A percentile compares a stretch with the other conserved stretches of the same genome.
phyloP scores from a whole-genome alignment of 257 asterid genomes.

The Solanum rostratum region DNA sequence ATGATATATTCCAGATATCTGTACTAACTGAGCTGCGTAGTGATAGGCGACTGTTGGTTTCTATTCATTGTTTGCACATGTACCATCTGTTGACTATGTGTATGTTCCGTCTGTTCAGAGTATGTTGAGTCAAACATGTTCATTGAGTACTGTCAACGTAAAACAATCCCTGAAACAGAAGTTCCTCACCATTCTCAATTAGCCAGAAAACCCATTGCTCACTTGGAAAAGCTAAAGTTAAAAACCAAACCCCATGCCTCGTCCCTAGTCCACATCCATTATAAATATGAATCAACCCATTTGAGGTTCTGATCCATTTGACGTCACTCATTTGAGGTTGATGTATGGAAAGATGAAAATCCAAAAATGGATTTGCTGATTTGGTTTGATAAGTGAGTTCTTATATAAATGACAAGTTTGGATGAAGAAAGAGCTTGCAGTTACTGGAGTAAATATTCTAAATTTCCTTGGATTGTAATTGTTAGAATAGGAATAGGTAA shows the following conservation, averaged over 20 bases:
- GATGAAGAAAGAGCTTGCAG: not conserved
- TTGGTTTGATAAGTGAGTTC: not conserved
- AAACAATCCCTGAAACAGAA: not conserved
- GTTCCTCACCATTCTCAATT: not conserved
- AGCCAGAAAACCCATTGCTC: not conserved
- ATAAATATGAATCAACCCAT: not conserved
- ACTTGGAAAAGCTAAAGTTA: not conserved
- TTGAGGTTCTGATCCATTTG: not conserved
- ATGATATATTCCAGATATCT: not conserved
- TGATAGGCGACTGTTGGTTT: not conserved
- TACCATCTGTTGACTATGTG: not conserved
- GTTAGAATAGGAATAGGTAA: no score
- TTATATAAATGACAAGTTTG: not conserved
- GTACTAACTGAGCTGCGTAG: not conserved
- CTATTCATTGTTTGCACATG: not conserved
- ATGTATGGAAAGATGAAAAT: not conserved
- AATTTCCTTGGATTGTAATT: not conserved
- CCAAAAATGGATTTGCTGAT: not conserved
- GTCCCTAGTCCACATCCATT: not conserved
- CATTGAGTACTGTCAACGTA: not conserved
- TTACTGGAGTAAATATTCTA: not conserved
- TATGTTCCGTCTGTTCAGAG: not conserved
- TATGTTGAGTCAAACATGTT: not conserved
- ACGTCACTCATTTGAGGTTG: not conserved
- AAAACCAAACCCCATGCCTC: not conserved